These are phyloP conservation scores for Teunomyces lycoperdinae DNA, from an alignment of 805 yeast species.

Conservation along the genomic window DNA sequence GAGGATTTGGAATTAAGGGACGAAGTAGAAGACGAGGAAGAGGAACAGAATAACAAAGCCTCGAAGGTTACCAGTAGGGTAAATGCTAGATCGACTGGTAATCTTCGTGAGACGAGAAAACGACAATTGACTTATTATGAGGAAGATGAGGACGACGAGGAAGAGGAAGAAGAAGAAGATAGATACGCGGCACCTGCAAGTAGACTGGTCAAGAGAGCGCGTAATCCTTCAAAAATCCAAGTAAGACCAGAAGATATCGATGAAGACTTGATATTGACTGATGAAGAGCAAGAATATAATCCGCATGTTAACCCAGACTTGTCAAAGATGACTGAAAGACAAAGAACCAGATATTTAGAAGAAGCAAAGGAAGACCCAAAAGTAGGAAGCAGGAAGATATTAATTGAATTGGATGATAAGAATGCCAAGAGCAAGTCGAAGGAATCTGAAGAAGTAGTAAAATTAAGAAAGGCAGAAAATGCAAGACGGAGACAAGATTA, in stretches of 20 bases:
- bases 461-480: constrained; percentile 77
- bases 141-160: constrained; percentile 28
- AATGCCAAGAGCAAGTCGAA: constrained; percentile 47
- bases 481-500: constrained; percentile 86
- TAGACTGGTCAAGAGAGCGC: constrained; percentile 3
- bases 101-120: constrained; percentile 28
- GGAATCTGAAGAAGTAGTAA: constrained; percentile 81
- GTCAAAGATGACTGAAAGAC: constrained; percentile 55
- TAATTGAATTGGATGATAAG: constrained; percentile 29
- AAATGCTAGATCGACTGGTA: constrained; percentile 4
- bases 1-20: constrained; percentile 34
- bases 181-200: not conserved
- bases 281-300: constrained; percentile 44
- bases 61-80: constrained; percentile 11
- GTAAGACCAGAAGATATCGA: constrained; percentile 32
- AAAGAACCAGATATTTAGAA: constrained; percentile 45
- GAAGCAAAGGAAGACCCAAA: constrained; percentile 17
- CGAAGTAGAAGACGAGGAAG: constrained; percentile 23
- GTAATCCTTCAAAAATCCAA: constrained; percentile 11
- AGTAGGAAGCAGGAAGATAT: constrained; percentile 14
- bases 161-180: constrained; percentile 14
- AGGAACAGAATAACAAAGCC: constrained; percentile 25
- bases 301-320: constrained; percentile 41
- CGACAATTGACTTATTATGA: constrained; percentile 39
- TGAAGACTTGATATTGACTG: constrained; percentile 35